These are phyloP conservation scores for Xenosphaeropsis pyriputrescens DNA, from an alignment of 2,329 filamentous ascomycete genomes.

Conservation along the genomic window DNA sequence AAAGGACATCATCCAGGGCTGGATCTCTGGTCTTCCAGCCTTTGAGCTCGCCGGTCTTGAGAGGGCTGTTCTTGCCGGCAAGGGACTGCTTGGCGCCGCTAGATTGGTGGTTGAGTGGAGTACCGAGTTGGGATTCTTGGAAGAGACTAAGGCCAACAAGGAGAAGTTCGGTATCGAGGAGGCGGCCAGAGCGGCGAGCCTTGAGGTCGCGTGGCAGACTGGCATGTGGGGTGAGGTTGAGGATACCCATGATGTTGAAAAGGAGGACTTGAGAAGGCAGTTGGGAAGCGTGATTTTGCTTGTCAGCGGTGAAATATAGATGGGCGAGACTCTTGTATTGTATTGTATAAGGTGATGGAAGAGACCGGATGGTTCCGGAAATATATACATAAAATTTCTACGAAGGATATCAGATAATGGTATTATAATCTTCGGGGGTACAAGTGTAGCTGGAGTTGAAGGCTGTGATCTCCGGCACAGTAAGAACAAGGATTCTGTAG, in stretches of 20 bases:
- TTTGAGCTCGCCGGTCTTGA: slow-evolving; percentile 84
- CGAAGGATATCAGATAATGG: too few species aligned
- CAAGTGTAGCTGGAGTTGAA: too few species aligned
- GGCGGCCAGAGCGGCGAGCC: slow-evolving; percentile 59
- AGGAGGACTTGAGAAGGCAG: slow-evolving; percentile 77
- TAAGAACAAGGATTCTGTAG: too few species aligned
- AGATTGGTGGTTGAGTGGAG: slow-evolving; percentile 81
- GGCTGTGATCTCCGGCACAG: too few species aligned
- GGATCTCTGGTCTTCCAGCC: slow-evolving; percentile 56
- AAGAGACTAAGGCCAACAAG: slow-evolving; percentile 12
- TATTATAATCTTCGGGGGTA: too few species aligned
- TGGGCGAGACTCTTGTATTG: too few species aligned
- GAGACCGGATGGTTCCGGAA: too few species aligned
- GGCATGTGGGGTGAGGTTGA: slow-evolving; percentile 92
- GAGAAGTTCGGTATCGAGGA: slow-evolving; percentile 64
- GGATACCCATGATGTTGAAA: slow-evolving; percentile 92
- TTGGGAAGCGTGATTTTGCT: slow-evolving; percentile 76
- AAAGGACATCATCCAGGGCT: slow-evolving; percentile 61
- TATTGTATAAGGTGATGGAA: too few species aligned
- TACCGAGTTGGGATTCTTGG: slow-evolving; percentile 43
- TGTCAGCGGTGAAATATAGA: slow-evolving; percentile 39
- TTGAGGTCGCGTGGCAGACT: slow-evolving; percentile 87
- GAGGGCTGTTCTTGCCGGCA: slow-evolving; percentile 68
- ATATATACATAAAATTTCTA: too few species aligned
- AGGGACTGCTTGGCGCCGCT: slow-evolving; percentile 68